Evolutionary conservation across 139 green algal species (phyloP), one percentile per base, ranked within the genome.

Genomic region (Coccomyxa sp.): DNA sequence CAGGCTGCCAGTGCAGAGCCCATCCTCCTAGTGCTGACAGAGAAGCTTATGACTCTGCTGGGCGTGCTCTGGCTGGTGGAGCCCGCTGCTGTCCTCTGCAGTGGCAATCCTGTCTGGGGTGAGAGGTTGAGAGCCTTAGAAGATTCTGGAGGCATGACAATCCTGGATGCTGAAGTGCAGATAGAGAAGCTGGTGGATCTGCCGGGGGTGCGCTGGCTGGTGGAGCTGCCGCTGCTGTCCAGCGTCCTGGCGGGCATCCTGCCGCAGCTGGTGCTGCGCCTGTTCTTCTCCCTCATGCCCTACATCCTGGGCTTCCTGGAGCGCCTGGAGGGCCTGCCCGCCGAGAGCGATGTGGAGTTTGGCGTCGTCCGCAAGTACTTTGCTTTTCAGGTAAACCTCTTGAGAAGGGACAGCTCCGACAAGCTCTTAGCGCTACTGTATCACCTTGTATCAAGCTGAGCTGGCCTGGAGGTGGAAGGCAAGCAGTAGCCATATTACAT

Each of bases 241-340:
- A 73, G 76, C 74, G 44, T 91, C 35, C 77, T 92, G 55, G 80
- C 81, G 22, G 79, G 78, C 40, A 73, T 92, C 6, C 83, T 92
- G 50, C 88, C 85, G 72, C 77, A 77, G 37, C 85, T 93, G 36
- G 88, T 87, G 36, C 84, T 94, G 75, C 93, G 90, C 78, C 90
- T 94, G 58, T 95, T 95, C 84, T 74, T 94, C 74, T 76, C 78
- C 18, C 55, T 95, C 37, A 55, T 95, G 75, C 91, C 91, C 16
- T 74, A 71, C 9, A 80, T 95, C 72, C 82, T 95, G 39, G 64
- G 36, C 24, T 33, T 83, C 36, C 90, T 95, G 82, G 87, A 85
- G 35, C 68, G 75, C 33, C 75, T 81, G 10, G 73, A 70, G n/a
- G 92, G 92, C 50, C 83, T 90, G 54, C 70, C 83, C 0, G 86